Base-by-base conservation (phyloP, 129 eudicot species). In the Chrysanthemum lavandulifolium region DNA sequence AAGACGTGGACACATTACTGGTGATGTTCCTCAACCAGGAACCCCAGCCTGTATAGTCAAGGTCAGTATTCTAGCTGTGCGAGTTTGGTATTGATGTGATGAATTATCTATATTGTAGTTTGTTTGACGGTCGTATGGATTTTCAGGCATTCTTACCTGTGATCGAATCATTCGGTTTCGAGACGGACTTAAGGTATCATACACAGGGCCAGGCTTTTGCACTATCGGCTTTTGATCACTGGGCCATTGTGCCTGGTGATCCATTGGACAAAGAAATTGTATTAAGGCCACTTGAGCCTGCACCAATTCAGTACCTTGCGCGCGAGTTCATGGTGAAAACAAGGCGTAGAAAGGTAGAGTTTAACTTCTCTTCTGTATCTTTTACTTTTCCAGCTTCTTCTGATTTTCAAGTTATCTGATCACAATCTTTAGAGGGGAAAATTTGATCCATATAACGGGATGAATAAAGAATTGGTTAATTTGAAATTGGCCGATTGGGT, bases 321-420 rank as follows among this genome's bases (percentile, higher is more conserved):
- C 97, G 97, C 15, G 99, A 95, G 69, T 95, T 95, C 51, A 95
- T 95, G 99, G 99, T 95, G 55, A 95, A 95, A 83, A 95, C 99
- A 13, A 86, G 99, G 76, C 97, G 99, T 64, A 80, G 99, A 75
- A 95, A 95, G 99, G 99, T 91, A 88, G 14, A 13, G 0, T 10
- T 3, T 54, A 19, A 71, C 15, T 69, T 80, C 21, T 13, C 40
- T 65, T 56, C 0, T 40, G 47, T 40, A 40, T 62, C 51, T 68
- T 55, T 33, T 55, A 11, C 10, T 60, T 3, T 19, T 43, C 63
- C 57, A 16, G 2, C 57, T 19, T 73, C 1, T 51, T 53, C 4
- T 25, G 8, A 63, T 73, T 62, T n/a, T 8, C 3, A 73, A 27
- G 50, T 69, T 14, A n/a, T n/a, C 15, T 5, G 51, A 25, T 19